A percentile compares a stretch with the other conserved stretches of the same genome.
phyloP scores from a whole-genome alignment of 179 eudicot genomes.

The Pouteria campechiana region DNA sequence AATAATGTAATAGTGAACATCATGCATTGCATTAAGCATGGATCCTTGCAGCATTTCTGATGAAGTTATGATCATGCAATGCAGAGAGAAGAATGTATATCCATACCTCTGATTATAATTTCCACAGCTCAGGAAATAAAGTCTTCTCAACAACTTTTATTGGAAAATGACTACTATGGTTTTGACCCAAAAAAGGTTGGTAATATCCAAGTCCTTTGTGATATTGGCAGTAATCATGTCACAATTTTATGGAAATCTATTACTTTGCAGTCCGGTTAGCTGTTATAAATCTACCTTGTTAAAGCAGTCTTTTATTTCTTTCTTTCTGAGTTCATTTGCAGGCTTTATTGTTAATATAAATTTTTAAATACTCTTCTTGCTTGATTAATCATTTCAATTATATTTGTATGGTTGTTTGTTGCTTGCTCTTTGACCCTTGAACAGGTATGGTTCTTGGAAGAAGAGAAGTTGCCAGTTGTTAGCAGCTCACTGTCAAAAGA shows the following conservation, averaged over 20 bases:
- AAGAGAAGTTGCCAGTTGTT: constrained; percentile 78
- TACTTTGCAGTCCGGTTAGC: no score
- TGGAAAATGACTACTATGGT: constrained; percentile 30
- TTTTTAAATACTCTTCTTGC: no score
- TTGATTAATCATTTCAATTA: neutral
- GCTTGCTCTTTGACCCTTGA: neutral
- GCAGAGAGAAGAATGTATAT: constrained; percentile 57
- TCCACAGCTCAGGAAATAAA: constrained; percentile 26
- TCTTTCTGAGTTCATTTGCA: no score
- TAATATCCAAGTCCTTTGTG: neutral
- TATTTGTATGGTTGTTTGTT: neutral
- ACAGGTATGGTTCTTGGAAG: constrained; percentile 82
- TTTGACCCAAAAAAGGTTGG: constrained; percentile 66
- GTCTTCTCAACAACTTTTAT: constrained; percentile 28
- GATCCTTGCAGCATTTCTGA: no score
- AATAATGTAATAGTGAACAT: no score
- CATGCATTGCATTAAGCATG: no score
- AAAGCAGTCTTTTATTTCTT: no score
- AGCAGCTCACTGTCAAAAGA: constrained; percentile 37
- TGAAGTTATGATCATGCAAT: constrained; percentile 6
- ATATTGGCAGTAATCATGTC: no score
- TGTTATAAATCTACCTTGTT: no score
- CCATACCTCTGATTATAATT: constrained; percentile 37
- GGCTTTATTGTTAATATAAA: no score
- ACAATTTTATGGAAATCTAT: no score